Conservation (phyloP, 805 yeast species). For the Metahyphopichia silvanorum region DNA sequence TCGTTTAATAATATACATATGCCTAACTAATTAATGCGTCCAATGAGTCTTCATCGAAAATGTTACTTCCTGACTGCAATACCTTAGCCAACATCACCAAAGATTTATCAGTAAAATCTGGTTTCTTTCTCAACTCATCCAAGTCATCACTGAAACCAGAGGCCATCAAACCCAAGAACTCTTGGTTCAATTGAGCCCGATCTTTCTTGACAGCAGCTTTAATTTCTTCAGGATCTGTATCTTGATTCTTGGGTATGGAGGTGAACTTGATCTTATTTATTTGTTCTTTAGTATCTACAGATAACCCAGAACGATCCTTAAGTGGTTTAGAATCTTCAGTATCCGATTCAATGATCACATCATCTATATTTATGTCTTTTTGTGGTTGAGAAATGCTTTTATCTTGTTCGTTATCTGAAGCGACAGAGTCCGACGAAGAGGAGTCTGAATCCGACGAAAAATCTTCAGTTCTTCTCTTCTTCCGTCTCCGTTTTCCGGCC, state of each 20-base stretch:
- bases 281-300: conserved; percentile 12
- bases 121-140: conserved; percentile 56
- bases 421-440: conserved; percentile 34
- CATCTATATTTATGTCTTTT: conserved; percentile 24
- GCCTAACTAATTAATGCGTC: too few relatives aligned
- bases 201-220: conserved; percentile 22
- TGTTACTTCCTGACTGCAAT: conserved; percentile 54
- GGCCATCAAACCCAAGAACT: conserved; percentile 55
- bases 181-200: conserved; percentile 41
- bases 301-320: too few relatives aligned
- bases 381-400: conserved; percentile 13
- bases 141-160: conserved; percentile 59
- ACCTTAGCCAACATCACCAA: conserved; percentile 54
- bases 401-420: conserved; percentile 16
- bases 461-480: conserved; percentile 83
- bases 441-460: conserved; percentile 55
- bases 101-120: conserved; percentile 59
- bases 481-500: conserved; percentile 52
- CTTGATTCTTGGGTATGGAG: conserved; percentile 10
- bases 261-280: conserved; percentile 24
- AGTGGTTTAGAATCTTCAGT: conserved; percentile 7
- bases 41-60: conserved; percentile 55
- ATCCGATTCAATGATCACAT: conserved; percentile 29
- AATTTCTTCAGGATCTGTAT: conserved; percentile 11
- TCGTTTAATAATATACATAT: too few relatives aligned